Evolutionary conservation across 805 yeast species (phyloP), one percentile per base, ranked within the genome.

Genomic region (Ogataea methanolica): DNA sequence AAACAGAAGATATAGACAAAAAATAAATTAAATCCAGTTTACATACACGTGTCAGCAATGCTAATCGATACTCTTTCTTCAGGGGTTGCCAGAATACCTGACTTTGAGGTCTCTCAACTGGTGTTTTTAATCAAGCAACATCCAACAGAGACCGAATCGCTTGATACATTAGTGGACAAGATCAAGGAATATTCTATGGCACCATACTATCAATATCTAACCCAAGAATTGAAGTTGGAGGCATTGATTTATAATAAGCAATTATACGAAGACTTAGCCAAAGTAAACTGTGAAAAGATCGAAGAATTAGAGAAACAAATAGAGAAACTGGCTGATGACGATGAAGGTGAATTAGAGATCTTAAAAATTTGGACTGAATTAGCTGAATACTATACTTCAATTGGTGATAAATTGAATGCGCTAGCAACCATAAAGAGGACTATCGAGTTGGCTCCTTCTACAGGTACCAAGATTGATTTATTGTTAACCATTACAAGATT

Each of bases 381-480:
- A 31, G 97, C 96, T 34, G 96, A 91, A 63, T 88, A 83, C 68
- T 92, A 88, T 66, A 82, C 97, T 12, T 73, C 74, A 50, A 87
- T 90, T 58, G 92, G 96, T 52, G 97, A 92, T 66, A 78, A 81
- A 53, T 69, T 72, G 33, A 83, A 85, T 56, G 92, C 96, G 7
- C 69, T 78, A 38, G 68, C 72, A 33, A 80, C 88, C 1, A 75
- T 87, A 57, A 76, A 80, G 50, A 85, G 83, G 60, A 90, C 96
- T 2, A 73, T 82, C 50, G 90, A 84, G 43, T 70, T 84, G 56
- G 82, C 96, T 0, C 92, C 92, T 36, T 83, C 92, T 29, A 80
- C 95, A 0, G 98, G 98, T 6, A 74, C 88, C 33, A 92, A 92
- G 66, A 92, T 94, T 61, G 99, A 94, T 64, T 78, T 90, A 44